These are phyloP conservation scores for Colletotrichum paranaense DNA, from an alignment of 2,329 filamentous ascomycete genomes.

Conservation along the genomic window DNA sequence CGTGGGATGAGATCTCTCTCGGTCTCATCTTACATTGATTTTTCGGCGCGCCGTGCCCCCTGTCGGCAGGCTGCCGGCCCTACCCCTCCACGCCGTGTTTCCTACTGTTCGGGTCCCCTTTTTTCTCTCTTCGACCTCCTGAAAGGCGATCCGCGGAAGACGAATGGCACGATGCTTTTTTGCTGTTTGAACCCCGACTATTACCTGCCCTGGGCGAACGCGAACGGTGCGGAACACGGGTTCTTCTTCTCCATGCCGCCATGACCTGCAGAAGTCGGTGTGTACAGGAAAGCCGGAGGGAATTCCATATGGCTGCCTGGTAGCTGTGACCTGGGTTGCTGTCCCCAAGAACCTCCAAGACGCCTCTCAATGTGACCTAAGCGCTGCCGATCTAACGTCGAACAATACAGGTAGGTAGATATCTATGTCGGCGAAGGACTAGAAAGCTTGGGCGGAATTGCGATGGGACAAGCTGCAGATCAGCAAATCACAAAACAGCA, in stretches of 20 bases:
- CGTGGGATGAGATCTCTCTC: neutral
- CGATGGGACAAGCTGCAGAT: neutral
- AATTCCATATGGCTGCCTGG: neutral
- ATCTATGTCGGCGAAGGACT: slow-evolving; percentile 17
- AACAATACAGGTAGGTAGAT: neutral
- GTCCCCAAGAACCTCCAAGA: neutral
- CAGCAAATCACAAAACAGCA: slow-evolving; percentile 1
- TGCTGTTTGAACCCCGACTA: neutral
- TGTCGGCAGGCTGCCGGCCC: slow-evolving; percentile 32
- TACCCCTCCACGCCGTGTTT: slow-evolving; percentile 10
- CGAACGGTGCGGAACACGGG: slow-evolving; percentile 6
- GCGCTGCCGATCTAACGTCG: slow-evolving; percentile 6
- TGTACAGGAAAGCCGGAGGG: neutral
- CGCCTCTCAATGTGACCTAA: neutral
- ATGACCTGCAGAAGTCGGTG: slow-evolving; percentile 21
- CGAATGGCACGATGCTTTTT: neutral
- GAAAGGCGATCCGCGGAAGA: neutral
- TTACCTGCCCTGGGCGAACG: neutral
- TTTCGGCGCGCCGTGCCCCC: slow-evolving; percentile 27
- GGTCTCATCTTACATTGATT: neutral
- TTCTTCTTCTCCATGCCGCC: neutral
- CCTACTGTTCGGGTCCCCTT: neutral
- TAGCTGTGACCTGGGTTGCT: no score
- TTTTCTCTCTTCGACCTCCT: neutral
- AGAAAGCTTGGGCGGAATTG: neutral